Conservation (phyloP, 1,284 basidiomycete species). For the Sanghuangporus sanghuang region DNA sequence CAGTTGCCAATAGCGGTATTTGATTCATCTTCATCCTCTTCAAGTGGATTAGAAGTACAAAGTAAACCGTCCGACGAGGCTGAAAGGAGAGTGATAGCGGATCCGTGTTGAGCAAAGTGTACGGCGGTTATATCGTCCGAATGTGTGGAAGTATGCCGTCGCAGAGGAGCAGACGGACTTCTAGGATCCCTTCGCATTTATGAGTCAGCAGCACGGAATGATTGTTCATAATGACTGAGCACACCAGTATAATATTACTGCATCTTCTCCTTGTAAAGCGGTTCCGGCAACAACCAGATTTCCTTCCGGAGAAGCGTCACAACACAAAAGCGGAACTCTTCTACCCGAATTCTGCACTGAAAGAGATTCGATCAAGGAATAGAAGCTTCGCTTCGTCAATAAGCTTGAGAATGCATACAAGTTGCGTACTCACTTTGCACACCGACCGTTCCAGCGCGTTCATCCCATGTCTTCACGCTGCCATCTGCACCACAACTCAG, state of each 20-base stretch:
- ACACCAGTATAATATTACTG: conserved; percentile 68
- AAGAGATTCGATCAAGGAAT: conserved; percentile 3
- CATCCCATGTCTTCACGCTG: conserved; percentile 65
- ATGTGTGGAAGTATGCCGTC: conserved; percentile 59
- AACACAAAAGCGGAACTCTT: conserved; percentile 48
- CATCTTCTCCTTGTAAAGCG: conserved; percentile 63
- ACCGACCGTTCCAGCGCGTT: conserved; percentile 44
- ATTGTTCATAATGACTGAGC: conserved; percentile 17
- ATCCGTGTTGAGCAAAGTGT: conserved; percentile 39
- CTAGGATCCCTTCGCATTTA: conserved; percentile 50
- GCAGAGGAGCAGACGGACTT: conserved; percentile 42
- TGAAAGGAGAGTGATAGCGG: conserved; percentile 49
- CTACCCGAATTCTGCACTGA: conserved; percentile 45
- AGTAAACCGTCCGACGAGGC: conserved; percentile 71
- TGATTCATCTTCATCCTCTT: conserved; percentile 74
- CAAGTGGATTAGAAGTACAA: conserved; percentile 57
- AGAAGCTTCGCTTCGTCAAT: conserved; percentile 39
- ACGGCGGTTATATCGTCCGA: conserved; percentile 74
- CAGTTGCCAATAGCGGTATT: conserved; percentile 64
- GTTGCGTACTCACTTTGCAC: conserved; percentile 50
- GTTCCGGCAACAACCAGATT: conserved; percentile 66
- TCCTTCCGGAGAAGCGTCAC: conserved; percentile 64
- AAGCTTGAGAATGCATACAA: conserved; percentile 17
- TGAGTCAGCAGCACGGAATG: not conserved
- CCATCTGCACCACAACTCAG: conserved; percentile 64